Evolutionary conservation across 2,329 filamentous ascomycete species (phyloP).

Genomic region (Fusarium musae): DNA sequence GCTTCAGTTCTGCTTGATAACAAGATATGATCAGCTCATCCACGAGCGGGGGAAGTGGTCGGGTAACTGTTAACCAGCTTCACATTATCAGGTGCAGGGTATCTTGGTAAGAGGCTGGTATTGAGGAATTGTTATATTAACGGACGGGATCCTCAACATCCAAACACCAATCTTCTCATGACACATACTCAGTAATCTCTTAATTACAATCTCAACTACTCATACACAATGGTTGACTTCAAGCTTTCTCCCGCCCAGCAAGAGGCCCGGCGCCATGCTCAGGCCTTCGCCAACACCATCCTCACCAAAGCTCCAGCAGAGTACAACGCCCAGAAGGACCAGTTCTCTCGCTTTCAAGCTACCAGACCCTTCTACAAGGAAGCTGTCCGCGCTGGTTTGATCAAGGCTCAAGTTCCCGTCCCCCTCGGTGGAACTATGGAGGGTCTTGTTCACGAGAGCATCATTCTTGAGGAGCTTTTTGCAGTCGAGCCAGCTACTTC

Average conservation of each 20-base stretch:
- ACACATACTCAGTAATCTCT: background rate
- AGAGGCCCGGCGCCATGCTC: background rate
- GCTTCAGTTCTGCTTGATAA: background rate
- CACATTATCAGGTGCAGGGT: background rate
- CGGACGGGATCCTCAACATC: background rate
- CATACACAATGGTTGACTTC: background rate
- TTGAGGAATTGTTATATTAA: background rate
- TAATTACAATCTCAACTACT: rapidly evolving
- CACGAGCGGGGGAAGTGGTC: background rate
- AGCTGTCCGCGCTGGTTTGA: background rate
- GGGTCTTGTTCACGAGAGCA: background rate
- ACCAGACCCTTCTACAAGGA: background rate
- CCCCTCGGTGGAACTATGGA: background rate
- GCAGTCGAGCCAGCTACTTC: background rate
- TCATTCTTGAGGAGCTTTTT: conserved; percentile 5
- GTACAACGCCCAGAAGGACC: background rate
- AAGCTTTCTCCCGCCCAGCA: background rate
- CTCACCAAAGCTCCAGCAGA: background rate
- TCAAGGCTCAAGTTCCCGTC: conserved; percentile 1
- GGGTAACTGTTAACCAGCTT: background rate
- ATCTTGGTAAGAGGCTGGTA: background rate
- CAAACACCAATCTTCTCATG: rapidly evolving
- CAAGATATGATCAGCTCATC: background rate
- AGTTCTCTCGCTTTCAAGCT: background rate
- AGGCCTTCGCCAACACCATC: background rate